Evolutionary conservation across 2,329 filamentous ascomycete species (phyloP).

Genomic region (Talaromyces atroroseus): DNA sequence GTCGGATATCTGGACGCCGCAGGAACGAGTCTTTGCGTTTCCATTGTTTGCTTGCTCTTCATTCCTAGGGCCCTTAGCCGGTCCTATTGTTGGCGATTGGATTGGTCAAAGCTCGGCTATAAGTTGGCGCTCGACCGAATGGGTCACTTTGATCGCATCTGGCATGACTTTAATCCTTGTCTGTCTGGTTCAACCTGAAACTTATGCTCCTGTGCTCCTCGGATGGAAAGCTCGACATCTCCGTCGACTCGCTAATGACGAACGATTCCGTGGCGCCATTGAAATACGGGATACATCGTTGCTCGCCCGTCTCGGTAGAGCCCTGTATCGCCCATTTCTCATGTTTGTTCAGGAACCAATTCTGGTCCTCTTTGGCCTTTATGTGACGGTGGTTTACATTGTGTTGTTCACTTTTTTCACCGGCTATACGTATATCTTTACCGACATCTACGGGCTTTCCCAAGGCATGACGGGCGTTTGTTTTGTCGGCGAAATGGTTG

Average conservation of each 20-base stretch:
- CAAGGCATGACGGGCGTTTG: slow-evolving; percentile 42
- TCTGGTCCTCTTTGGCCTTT: slow-evolving; percentile 24
- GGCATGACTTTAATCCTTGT: slow-evolving; percentile 28
- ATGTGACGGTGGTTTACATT: slow-evolving; percentile 27
- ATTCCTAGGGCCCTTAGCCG: slow-evolving; percentile 30
- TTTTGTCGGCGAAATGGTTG: slow-evolving; percentile 45
- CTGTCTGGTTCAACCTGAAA: slow-evolving; percentile 47
- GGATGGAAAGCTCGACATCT: slow-evolving; percentile 43
- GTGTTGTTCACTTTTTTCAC: slow-evolving; percentile 32
- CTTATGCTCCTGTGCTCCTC: slow-evolving; percentile 44
- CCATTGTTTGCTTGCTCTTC: slow-evolving; percentile 46
- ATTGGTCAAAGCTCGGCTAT: slow-evolving; percentile 34
- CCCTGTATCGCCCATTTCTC: slow-evolving; percentile 45
- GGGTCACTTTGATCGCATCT: slow-evolving; percentile 39
- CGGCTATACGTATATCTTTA: slow-evolving; percentile 49
- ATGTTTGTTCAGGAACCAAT: slow-evolving; percentile 43
- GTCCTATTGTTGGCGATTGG: slow-evolving; percentile 43
- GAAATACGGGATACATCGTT: slow-evolving; percentile 42
- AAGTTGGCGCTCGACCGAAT: slow-evolving; percentile 46
- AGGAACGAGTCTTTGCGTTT: slow-evolving; percentile 46
- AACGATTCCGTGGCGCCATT: slow-evolving; percentile 43
- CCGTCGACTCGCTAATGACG: slow-evolving; percentile 38
- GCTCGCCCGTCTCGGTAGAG: slow-evolving; percentile 34
- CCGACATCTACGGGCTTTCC: slow-evolving; percentile 43
- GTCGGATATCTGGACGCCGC: slow-evolving; percentile 42